Conservation (phyloP, 164 flowering plant species). For the Vitis cinerea region DNA sequence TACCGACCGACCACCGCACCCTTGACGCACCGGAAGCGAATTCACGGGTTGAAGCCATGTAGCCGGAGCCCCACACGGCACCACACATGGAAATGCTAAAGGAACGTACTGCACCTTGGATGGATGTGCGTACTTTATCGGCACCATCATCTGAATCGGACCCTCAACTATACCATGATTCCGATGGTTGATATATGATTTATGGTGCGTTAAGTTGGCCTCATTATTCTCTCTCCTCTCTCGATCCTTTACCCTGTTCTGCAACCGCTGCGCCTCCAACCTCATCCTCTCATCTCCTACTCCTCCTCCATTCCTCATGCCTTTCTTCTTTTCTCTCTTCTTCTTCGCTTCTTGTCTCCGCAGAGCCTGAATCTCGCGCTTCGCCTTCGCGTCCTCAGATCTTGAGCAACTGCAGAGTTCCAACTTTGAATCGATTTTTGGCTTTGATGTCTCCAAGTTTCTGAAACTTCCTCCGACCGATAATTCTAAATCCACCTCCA, state of each 20-base stretch:
- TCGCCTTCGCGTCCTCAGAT: slow-evolving; percentile 6
- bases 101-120: slow-evolving; percentile 11
- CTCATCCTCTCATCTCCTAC: slow-evolving; percentile 8
- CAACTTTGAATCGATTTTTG: slow-evolving; percentile 4
- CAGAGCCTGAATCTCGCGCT: slow-evolving; percentile 45
- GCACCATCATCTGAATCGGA: neutral
- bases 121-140: slow-evolving; percentile 1
- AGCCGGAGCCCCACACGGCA: slow-evolving; percentile 15
- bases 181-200: neutral
- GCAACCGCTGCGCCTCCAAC: slow-evolving; percentile 6
- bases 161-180: too few species aligned
- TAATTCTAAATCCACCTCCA: slow-evolving; percentile 49
- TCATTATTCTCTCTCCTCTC: too few species aligned
- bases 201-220: too few species aligned
- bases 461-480: slow-evolving; percentile 45
- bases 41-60: slow-evolving; percentile 3
- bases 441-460: slow-evolving; percentile 18
- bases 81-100: slow-evolving; percentile 11
- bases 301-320: slow-evolving; percentile 5
- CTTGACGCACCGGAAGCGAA: slow-evolving; percentile 12
- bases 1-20: slow-evolving; percentile 2
- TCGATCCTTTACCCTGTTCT: slow-evolving; percentile 1
- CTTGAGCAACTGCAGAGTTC: slow-evolving; percentile 3
- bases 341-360: slow-evolving; percentile 48
- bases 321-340: slow-evolving; percentile 42